Conservation (phyloP, 495 filamentous ascomycete genomes). For the Niebla homalea region DNA sequence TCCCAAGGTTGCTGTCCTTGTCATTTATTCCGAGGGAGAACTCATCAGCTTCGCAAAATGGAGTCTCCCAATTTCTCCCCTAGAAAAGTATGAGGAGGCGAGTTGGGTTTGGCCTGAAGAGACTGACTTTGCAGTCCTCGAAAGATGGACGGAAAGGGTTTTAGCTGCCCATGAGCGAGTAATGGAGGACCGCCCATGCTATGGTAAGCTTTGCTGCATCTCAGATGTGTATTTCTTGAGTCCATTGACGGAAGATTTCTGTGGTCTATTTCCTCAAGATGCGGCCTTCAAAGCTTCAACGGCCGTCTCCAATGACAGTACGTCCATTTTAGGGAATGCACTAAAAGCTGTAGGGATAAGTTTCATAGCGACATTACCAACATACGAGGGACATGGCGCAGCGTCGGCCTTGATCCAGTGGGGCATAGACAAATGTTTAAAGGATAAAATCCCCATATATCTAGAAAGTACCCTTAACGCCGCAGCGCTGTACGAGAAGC, state of each 20-base stretch:
- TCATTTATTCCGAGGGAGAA: slow-evolving; percentile 19
- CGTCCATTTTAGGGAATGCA: background rate
- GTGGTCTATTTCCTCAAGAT: too few relatives aligned
- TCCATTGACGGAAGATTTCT: too few relatives aligned
- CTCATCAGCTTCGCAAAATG: slow-evolving; percentile 30
- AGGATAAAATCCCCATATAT: background rate
- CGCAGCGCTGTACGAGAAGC: slow-evolving; percentile 2
- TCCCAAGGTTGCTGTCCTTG: slow-evolving; percentile 19
- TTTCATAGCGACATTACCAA: slow-evolving; percentile 8
- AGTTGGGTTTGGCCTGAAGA: slow-evolving; percentile 22
- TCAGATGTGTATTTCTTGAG: too few relatives aligned
- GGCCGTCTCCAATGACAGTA: background rate
- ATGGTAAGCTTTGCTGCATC: background rate
- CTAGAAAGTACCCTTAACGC: slow-evolving; percentile 3
- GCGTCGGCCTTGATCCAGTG: background rate
- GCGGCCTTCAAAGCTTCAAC: too few relatives aligned
- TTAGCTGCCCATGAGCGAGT: slow-evolving; percentile 20
- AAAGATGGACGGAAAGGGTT: slow-evolving; percentile 22
- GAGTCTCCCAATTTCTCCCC: slow-evolving; percentile 18
- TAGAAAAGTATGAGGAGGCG: slow-evolving; percentile 2
- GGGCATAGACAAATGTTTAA: background rate
- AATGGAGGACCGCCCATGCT: background rate
- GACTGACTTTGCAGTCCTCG: slow-evolving; percentile 20
- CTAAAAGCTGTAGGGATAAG: background rate
- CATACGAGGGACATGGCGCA: slow-evolving; percentile 5